These are phyloP conservation scores for Neurospora sp. DNA, from an alignment of 495 filamentous ascomycete species.

Conservation along the genomic window DNA sequence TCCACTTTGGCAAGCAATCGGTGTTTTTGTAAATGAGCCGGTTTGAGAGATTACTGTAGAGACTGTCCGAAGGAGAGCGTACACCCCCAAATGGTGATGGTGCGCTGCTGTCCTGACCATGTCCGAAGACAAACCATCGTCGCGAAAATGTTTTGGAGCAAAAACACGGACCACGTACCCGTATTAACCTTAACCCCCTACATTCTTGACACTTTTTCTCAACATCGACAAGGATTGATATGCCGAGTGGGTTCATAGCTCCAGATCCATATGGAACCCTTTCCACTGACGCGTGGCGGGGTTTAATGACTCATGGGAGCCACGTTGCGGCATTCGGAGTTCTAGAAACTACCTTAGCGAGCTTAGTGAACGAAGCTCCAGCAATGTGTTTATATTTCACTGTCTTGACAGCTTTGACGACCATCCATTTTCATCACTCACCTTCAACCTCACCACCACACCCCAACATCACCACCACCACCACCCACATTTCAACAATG, in stretches of 20 bases:
- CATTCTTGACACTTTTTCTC: background rate
- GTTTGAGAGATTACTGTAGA: no score
- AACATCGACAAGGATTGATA: background rate
- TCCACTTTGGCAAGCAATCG: background rate
- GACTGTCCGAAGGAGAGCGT: no score
- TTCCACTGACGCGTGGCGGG: background rate
- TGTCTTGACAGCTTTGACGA: background rate
- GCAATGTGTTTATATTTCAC: background rate
- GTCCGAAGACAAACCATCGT: background rate
- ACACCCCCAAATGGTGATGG: background rate
- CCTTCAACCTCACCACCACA: background rate
- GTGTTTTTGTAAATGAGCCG: background rate
- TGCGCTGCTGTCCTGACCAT: background rate
- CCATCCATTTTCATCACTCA: no score
- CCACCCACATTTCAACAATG: constrained; percentile 18
- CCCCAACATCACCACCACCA: background rate
- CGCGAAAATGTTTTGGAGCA: background rate
- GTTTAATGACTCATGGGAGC: background rate
- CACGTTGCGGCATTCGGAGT: background rate
- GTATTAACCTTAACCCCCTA: background rate
- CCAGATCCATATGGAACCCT: background rate
- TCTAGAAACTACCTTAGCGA: background rate
- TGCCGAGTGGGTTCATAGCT: background rate
- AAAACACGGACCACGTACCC: no score
- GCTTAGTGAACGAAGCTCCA: no score